Evolutionary conservation across 179 eudicot species (phyloP).

Genomic region (Sideroxylon spinosum): DNA sequence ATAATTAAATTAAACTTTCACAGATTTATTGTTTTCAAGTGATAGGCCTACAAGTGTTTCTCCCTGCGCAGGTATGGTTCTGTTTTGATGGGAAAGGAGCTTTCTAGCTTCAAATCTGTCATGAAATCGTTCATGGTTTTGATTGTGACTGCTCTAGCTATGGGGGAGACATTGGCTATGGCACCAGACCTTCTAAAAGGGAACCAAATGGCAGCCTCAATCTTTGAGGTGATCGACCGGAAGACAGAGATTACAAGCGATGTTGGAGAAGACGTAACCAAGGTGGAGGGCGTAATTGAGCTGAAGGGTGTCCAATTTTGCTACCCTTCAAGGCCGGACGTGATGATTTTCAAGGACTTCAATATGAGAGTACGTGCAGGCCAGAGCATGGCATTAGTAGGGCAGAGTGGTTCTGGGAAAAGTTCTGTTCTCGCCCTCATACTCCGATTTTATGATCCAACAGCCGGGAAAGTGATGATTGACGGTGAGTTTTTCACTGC

Average conservation of each 20-base stretch:
- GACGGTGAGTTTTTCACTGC: constrained; percentile 74
- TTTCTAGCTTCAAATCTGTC: constrained; percentile 74
- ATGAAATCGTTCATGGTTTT: constrained; percentile 95
- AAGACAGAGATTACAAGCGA: constrained; percentile 58
- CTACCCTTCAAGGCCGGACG: constrained; percentile 91
- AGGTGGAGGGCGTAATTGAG: constrained; percentile 75
- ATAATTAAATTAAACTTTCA: no score
- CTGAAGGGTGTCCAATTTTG: constrained; percentile 58
- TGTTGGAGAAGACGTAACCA: constrained; percentile 62
- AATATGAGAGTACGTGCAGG: constrained; percentile 64
- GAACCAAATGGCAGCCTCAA: constrained; percentile 79
- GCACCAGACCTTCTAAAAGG: constrained; percentile 94
- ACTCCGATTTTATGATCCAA: constrained; percentile 83
- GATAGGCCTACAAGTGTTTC: no score
- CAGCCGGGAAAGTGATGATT: constrained; percentile 64
- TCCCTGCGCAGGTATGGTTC: constrained; percentile 75
- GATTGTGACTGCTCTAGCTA: constrained; percentile 84
- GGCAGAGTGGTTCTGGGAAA: constrained; percentile 96
- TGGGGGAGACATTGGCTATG: constrained; percentile 94
- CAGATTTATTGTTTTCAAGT: no score
- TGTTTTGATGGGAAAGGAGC: constrained; percentile 69
- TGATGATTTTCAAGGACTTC: constrained; percentile 62
- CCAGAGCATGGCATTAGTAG: constrained; percentile 89
- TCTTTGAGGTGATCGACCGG: constrained; percentile 78
- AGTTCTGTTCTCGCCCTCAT: constrained; percentile 84